A percentile compares a stretch with the other conserved stretches of the same genome.
These are phyloP conservation scores for Berkeleyomyces rouxiae DNA, from an alignment of 2,329 filamentous ascomycete genomes.

Conservation along the genomic window DNA sequence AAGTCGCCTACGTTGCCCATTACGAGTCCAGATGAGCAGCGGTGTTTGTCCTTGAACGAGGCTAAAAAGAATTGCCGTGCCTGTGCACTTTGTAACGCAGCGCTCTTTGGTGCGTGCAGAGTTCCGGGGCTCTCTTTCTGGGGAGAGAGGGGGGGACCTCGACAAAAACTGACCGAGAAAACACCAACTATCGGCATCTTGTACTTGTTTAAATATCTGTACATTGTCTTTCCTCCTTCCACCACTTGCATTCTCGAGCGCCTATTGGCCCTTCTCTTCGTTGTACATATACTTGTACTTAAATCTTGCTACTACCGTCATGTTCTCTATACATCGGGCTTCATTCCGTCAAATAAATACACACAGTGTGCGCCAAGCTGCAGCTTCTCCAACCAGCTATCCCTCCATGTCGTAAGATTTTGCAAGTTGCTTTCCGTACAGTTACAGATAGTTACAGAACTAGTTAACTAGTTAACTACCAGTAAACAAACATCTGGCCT, in stretches of 20 bases:
- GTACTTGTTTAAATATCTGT: too few species aligned
- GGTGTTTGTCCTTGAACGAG: too few species aligned
- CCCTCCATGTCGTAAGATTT: background rate
- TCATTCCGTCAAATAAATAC: background rate
- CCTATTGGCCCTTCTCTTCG: background rate
- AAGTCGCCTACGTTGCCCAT: constrained; percentile 17
- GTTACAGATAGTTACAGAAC: too few species aligned
- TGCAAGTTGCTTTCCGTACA: background rate
- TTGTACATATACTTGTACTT: background rate
- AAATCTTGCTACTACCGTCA: background rate
- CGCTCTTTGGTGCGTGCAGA: too few species aligned
- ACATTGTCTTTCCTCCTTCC: background rate
- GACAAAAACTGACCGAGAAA: too few species aligned
- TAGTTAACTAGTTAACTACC: background rate
- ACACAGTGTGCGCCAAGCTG: background rate
- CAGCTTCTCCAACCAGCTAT: background rate
- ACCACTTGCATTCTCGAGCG: background rate
- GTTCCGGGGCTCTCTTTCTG: too few species aligned
- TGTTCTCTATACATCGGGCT: background rate
- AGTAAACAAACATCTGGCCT: background rate
- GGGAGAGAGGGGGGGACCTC: too few species aligned
- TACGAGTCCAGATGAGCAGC: constrained; percentile 11
- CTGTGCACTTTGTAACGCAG: too few species aligned
- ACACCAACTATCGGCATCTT: too few species aligned
- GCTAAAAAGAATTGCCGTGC: too few species aligned